Conservation (phyloP, 164 flowering plant species). For the Umbellularia californica region DNA sequence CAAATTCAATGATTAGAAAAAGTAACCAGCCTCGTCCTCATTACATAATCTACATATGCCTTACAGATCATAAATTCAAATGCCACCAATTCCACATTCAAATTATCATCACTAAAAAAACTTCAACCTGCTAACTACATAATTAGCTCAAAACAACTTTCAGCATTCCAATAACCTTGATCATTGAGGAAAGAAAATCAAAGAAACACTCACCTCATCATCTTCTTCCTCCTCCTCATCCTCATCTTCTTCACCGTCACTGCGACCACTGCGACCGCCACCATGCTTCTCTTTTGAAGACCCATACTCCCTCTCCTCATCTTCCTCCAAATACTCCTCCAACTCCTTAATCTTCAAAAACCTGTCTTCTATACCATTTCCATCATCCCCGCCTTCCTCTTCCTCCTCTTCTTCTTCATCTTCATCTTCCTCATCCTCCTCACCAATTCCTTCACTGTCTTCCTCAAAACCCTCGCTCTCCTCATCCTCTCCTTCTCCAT, state of each 20-base stretch:
- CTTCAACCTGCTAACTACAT: no score
- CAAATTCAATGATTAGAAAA: neutral
- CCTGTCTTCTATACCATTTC: conserved; percentile 56
- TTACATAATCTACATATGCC: no score
- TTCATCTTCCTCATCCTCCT: conserved; percentile 22
- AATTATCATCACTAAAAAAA: no score
- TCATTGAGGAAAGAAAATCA: neutral
- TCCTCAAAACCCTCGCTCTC: conserved; percentile 22
- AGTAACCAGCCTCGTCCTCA: neutral
- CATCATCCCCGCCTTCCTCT: conserved; percentile 21
- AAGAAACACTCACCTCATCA: conserved; percentile 36
- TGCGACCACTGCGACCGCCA: neutral
- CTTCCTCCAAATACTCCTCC: conserved; percentile 65
- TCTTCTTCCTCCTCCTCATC: conserved; percentile 33
- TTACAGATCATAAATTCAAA: no score
- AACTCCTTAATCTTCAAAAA: conserved; percentile 74
- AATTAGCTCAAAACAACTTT: no score
- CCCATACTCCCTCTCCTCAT: conserved; percentile 66
- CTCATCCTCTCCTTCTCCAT: conserved; percentile 17
- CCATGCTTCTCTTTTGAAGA: conserved; percentile 19
- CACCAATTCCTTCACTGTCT: conserved; percentile 17
- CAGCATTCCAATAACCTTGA: no score
- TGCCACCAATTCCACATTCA: no score
- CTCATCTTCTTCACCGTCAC: conserved; percentile 17
- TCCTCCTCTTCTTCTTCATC: conserved; percentile 32